These are phyloP conservation scores for Trichaptum fuscoviolaceum DNA, from an alignment of 768 basidiomycete species.

Conservation along the genomic window DNA sequence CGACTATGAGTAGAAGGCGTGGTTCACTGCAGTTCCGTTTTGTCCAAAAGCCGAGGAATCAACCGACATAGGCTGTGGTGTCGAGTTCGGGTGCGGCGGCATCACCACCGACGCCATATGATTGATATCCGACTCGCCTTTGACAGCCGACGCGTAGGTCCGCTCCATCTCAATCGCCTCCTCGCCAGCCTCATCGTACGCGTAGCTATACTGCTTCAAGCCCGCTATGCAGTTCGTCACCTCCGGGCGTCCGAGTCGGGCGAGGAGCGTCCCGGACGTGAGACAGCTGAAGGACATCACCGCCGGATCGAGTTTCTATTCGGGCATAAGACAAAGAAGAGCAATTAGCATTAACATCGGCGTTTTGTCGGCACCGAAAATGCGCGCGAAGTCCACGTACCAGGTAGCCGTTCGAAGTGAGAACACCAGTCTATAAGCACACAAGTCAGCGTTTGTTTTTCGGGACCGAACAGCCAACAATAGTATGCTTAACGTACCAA, in stretches of 20 bases:
- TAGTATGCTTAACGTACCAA: conserved; percentile 43
- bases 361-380: conserved; percentile 8
- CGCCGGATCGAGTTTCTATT: conserved; percentile 73
- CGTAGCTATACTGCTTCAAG: conserved; percentile 81
- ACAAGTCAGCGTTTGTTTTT: background rate
- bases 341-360: conserved; percentile 2
- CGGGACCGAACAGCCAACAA: background rate
- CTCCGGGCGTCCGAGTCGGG: conserved; percentile 77
- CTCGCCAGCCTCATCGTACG: conserved; percentile 82
- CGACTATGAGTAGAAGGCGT: background rate
- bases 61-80: background rate
- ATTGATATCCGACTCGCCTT: conserved; percentile 32
- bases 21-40: background rate
- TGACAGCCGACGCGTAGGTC: conserved; percentile 37
- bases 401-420: conserved; percentile 85
- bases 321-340: conserved; percentile 4
- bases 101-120: conserved; percentile 34
- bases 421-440: conserved; percentile 58
- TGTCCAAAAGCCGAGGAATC: background rate
- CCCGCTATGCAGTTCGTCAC: conserved; percentile 80
- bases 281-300: conserved; percentile 87
- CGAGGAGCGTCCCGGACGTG: conserved; percentile 77
- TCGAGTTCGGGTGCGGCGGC: background rate
- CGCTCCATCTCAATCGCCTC: conserved; percentile 61
- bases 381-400: conserved; percentile 34